phyloP scores from a whole-genome alignment of 768 basidiomycete genomes.

The Tylopilus vinaceipallidus region DNA sequence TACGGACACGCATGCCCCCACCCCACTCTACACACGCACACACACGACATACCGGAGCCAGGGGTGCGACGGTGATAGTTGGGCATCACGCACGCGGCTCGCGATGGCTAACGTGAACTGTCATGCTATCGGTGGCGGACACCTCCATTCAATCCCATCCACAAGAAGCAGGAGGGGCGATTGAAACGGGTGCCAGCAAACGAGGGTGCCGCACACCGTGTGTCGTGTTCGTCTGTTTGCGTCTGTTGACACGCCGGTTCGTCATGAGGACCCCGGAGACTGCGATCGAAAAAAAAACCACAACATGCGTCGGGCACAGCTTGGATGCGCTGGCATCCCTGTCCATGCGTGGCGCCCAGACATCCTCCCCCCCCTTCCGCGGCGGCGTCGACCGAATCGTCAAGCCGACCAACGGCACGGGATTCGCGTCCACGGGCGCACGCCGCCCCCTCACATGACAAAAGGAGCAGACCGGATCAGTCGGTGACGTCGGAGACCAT shows the following conservation, averaged over 20 bases:
- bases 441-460: neutral
- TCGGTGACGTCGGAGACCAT: neutral
- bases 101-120: neutral
- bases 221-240: slow-evolving; percentile 4
- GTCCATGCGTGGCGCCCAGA: too few species aligned
- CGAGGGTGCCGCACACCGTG: too few species aligned
- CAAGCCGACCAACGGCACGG: neutral
- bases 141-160: neutral
- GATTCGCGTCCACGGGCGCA: slow-evolving; percentile 8
- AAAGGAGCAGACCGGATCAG: neutral
- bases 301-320: too few species aligned
- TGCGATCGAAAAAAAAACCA: neutral
- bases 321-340: too few species aligned
- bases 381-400: neutral
- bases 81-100: too few species aligned
- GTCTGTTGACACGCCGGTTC: neutral
- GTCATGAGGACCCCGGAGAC: slow-evolving; percentile 1
- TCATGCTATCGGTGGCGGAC: neutral
- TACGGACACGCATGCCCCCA: slow-evolving; percentile 2
- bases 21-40: neutral
- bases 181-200: too few species aligned
- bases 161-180: too few species aligned
- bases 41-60: neutral
- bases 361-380: too few species aligned
- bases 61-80: neutral